A percentile compares a stretch with the other conserved stretches of the same genome.
These are phyloP conservation scores for Pestalotiopsis sp. DNA, from an alignment of 2,329 filamentous ascomycete genomes.

Conservation along the genomic window DNA sequence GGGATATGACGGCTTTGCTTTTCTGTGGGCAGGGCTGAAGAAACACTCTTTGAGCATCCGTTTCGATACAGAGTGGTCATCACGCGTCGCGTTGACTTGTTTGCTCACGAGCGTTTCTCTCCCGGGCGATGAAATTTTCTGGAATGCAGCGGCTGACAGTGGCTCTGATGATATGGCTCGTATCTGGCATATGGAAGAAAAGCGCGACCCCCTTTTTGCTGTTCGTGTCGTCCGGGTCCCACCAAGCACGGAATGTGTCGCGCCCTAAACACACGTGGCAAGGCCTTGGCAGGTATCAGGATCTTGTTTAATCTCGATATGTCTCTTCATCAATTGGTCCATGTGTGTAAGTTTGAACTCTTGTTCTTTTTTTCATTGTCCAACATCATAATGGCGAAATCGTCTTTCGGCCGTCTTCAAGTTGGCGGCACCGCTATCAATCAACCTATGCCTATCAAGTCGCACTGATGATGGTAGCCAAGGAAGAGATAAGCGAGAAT, in stretches of 20 bases:
- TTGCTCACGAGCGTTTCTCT: neutral
- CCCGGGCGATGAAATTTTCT: neutral
- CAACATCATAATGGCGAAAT: too few species aligned
- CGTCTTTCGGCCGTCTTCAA: too few species aligned
- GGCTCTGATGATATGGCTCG: neutral
- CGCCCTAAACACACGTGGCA: conserved; percentile 9
- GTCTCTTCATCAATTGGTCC: too few species aligned
- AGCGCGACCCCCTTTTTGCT: conserved; percentile 7
- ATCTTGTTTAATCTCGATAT: too few species aligned
- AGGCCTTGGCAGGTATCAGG: neutral
- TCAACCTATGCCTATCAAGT: neutral
- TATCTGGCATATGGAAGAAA: neutral
- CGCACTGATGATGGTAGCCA: neutral
- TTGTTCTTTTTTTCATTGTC: too few species aligned
- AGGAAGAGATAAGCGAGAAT: neutral
- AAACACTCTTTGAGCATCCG: neutral
- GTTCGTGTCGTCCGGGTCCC: neutral
- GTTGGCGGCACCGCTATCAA: neutral
- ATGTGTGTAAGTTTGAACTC: too few species aligned
- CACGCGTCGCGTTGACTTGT: conserved; percentile 2
- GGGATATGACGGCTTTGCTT: conserved; percentile 4
- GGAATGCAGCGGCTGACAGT: neutral
- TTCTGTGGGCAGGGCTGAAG: neutral
- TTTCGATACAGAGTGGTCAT: neutral
- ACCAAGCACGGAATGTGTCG: conserved; percentile 10